Base-by-base conservation (phyloP, 2,329 filamentous ascomycete genomes). In the Parascedosporium putredinis region DNA sequence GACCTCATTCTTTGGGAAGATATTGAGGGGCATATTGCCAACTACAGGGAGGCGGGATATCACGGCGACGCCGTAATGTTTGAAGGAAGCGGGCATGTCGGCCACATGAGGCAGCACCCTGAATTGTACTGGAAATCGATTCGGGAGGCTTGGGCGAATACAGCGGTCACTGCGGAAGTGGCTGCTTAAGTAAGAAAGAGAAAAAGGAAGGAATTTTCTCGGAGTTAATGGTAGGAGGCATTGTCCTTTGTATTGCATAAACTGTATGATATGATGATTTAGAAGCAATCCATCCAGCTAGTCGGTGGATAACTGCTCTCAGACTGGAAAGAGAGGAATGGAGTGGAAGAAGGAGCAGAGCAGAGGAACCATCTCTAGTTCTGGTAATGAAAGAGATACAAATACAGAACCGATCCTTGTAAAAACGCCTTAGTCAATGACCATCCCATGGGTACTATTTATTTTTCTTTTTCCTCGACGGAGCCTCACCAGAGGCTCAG, bases 1-100 rank as follows among this genome's bases (percentile, higher is more conserved):
- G 65, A 73, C 40, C 68, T 83, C 52, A 79, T 83, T 9, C 59
- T 64, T 3, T 75, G 69, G 59, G 58, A 73, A 51, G 78, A 82
- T 53, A 72, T 82, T 0, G 75, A 79, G 54, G 64, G 64, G 12
- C 74, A 82, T 55, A 74, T 71, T 1, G 69, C 70, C 2, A 61
- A 69, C 31, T 72, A 76, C 2, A 65, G 59, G 52, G 56, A 59
- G 10, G 65, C 66, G 49, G 80, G 79, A 0, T 81, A 74, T 54
- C 57, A 59, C 20, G 71, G 74, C 2, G 64, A 69, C 1, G 64
- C 68, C 18, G 73, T 77, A 51, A 57, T 73, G 25, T 84, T 84
- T 53, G 69, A 78, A 46, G 74, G 72, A 3, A 79, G 74, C 46
- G 64, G 71, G 1, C 81, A 85, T 60, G 80, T 81, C 16, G 78